phyloP scores from a whole-genome alignment of 2,329 filamentous ascomycete species.

The Tolypocladium ovalisporum region DNA sequence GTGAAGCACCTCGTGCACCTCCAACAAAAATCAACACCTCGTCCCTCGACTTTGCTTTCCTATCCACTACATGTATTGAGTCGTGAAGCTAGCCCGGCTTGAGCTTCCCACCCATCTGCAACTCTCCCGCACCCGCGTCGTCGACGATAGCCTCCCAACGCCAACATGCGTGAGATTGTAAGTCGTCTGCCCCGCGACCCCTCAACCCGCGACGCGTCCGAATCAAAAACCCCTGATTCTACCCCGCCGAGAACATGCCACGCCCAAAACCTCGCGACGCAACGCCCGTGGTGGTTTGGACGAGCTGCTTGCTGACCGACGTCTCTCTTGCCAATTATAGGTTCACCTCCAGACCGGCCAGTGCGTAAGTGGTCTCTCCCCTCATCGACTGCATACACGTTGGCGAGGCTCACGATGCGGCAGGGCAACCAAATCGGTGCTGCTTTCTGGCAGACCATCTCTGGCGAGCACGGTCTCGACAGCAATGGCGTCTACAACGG shows the following conservation, averaged over 20 bases:
- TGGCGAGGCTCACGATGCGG: constrained; percentile 24
- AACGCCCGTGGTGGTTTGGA: not conserved
- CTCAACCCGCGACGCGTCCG: constrained; percentile 27
- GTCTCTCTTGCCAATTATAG: constrained; percentile 48
- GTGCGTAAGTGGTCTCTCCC: constrained; percentile 58
- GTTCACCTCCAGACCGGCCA: constrained; percentile 99
- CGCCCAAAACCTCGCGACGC: not conserved
- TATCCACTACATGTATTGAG: constrained; percentile 17
- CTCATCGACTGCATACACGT: not conserved
- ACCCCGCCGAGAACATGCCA: constrained; percentile 19
- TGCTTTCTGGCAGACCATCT: constrained; percentile 94
- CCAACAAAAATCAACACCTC: constrained; percentile 15
- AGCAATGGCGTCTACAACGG: constrained; percentile 98
- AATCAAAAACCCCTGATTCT: constrained; percentile 23
- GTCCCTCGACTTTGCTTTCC: constrained; percentile 9
- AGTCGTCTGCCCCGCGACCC: constrained; percentile 22
- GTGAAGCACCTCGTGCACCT: constrained; percentile 15
- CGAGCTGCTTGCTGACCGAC: constrained; percentile 39
- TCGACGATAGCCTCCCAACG: constrained; percentile 14
- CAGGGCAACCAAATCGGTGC: constrained; percentile 99
- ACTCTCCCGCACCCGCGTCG: constrained; percentile 11
- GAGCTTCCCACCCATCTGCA: constrained; percentile 13
- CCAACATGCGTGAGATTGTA: constrained; percentile 61
- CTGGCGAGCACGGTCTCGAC: constrained; percentile 92
- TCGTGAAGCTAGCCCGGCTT: constrained; percentile 24